Percentiles rank a stretch among this genome's conserved stretches.
Evolutionary conservation across 2,329 filamentous ascomycete genomes (phyloP).

Genomic region (Bimuria novae-zelandiae): DNA sequence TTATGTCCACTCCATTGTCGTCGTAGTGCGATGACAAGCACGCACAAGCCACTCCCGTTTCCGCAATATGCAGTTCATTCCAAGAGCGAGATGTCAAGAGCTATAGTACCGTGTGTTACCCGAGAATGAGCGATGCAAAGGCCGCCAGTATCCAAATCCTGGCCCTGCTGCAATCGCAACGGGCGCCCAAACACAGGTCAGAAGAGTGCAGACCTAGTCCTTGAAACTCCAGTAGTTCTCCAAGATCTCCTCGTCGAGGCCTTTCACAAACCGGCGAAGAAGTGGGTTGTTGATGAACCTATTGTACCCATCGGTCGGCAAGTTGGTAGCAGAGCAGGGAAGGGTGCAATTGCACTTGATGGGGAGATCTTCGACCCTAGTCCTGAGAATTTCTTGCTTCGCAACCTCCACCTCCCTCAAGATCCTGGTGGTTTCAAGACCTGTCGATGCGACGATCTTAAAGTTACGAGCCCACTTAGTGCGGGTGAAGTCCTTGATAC

Average conservation of each 20-base stretch:
- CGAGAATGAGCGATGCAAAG: too few species aligned
- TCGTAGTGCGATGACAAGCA: too few species aligned
- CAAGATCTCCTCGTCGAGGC: background rate
- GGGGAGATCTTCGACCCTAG: background rate
- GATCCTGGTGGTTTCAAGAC: background rate
- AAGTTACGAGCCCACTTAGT: constrained; percentile 15
- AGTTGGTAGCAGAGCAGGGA: constrained; percentile 5
- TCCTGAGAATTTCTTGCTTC: background rate
- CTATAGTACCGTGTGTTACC: too few species aligned
- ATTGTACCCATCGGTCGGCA: background rate
- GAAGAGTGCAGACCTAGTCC: background rate
- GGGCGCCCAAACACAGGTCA: too few species aligned
- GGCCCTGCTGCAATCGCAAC: too few species aligned
- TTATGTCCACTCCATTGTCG: too few species aligned
- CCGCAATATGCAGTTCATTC: too few species aligned
- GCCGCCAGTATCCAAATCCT: too few species aligned
- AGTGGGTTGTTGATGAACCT: background rate
- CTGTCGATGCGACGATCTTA: background rate
- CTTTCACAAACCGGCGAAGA: background rate
- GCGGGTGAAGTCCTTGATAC: constrained; percentile 16
- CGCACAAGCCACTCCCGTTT: too few species aligned
- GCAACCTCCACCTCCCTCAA: background rate
- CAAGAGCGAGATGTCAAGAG: too few species aligned
- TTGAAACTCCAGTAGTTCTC: background rate
- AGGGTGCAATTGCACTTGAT: constrained; percentile 14